phyloP scores from a whole-genome alignment of 78 protist species.

The Polysphondylium violaceum region DNA sequence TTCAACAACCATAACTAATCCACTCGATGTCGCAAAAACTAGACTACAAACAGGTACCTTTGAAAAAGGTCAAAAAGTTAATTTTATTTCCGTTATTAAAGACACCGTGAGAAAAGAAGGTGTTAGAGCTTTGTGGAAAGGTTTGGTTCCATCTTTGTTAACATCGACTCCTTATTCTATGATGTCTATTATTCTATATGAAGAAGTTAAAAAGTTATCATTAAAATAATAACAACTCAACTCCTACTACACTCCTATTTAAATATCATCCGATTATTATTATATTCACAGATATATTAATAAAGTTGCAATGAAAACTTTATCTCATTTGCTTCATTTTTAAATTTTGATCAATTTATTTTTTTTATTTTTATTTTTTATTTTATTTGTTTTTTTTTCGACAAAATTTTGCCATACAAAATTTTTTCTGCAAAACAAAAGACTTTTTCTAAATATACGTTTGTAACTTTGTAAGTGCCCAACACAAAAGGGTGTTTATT shows the following conservation, averaged over 20 bases:
- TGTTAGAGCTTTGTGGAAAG: conserved; percentile 77
- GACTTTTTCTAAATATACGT: no score
- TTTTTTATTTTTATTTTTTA: not conserved
- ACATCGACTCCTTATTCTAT: conserved; percentile 65
- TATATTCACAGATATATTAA: not conserved
- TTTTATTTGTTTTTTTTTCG: not conserved
- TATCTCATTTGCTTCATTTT: no score
- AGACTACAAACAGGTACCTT: conserved; percentile 62
- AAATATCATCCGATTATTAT: no score
- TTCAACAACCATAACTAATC: conserved; percentile 48
- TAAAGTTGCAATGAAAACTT: not conserved
- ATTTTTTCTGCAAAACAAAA: no score
- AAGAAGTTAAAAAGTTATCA: conserved; percentile 69
- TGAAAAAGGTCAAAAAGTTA: not conserved
- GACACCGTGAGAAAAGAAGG: conserved; percentile 49
- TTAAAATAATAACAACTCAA: conserved; percentile 28
- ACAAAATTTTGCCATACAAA: no score
- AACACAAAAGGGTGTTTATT: no score
- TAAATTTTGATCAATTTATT: no score
- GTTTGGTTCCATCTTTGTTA: conserved; percentile 57
- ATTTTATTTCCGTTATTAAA: conserved; percentile 22
- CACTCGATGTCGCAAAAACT: conserved; percentile 68
- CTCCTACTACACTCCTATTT: no score
- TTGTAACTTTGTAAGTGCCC: no score
- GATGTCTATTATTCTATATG: conserved; percentile 63